These are phyloP conservation scores for Irpex lacteus DNA, from an alignment of 1,284 basidiomycete genomes.

Conservation along the genomic window DNA sequence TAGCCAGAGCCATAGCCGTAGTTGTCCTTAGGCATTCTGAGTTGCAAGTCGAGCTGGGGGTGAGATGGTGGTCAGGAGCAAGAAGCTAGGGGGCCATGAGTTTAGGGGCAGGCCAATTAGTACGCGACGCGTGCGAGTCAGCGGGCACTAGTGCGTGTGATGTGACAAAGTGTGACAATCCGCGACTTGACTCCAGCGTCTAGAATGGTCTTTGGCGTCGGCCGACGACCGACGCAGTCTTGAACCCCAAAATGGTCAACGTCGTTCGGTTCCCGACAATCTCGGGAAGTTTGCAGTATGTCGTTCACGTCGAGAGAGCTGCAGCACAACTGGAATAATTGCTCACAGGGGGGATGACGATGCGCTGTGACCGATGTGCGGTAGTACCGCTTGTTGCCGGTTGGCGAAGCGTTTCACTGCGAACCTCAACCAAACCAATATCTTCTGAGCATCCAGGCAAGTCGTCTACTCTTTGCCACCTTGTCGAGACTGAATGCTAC, in stretches of 20 bases:
- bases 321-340: too few species aligned
- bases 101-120: not conserved
- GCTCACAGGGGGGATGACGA: too few species aligned
- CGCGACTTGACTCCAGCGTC: not conserved
- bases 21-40: constrained; percentile 11
- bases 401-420: too few species aligned
- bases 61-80: not conserved
- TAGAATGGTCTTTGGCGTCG: not conserved
- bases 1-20: constrained; percentile 9
- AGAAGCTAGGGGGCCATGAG: not conserved
- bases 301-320: too few species aligned
- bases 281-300: too few species aligned
- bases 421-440: not conserved
- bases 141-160: not conserved
- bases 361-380: too few species aligned
- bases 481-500: not conserved
- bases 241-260: not conserved
- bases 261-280: too few species aligned
- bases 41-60: not conserved
- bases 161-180: not conserved
- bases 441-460: not conserved
- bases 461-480: not conserved
- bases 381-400: too few species aligned
- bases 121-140: not conserved
- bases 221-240: not conserved